Evolutionary conservation across 805 yeast genomes (phyloP), one percentile per base, ranked within the genome.

Genomic region (Candida pini): DNA sequence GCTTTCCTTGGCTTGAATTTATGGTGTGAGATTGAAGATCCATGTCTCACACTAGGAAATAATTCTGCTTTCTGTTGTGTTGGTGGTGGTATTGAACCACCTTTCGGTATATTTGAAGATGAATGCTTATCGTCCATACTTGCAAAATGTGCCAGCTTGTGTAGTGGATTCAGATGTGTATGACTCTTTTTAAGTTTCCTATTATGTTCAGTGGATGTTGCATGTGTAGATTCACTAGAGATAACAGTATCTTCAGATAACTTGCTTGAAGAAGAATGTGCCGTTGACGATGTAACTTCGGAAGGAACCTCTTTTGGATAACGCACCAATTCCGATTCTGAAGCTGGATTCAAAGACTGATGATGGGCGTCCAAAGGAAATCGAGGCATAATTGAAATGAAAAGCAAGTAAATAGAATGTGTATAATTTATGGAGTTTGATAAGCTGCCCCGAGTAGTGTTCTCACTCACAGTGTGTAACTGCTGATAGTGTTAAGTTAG

Each of bases 151-250:
- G 23, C 23, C 8, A 36, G 22, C 19, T 29, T 36, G 26, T 34
- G 32, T 10, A 40, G 23, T 4, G 40, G 44, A 18, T 31, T 33
- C 13, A 36, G 34, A 31, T 33, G 38, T 9, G 27, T 20, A 23
- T 32, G 33, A 5, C 34, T 9, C 13, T 28, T 32, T 21, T 33
- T 40, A 15, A 16, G 6, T 15, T 30, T 29, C 15, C 27, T 21
- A 10, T 30, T 32, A 8, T 7, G 18, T 4, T 22, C 25, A 5
- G 25, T 5, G 25, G 8, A 22, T 12, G 25, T 5, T 7, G 25
- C 10, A 22, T 12, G 25, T 4, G 25, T 5, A 12, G 25, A 13
- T 20, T 8, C 10, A 10, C 10, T 20, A 8, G 23, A 22, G 8
- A 12, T 22, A 13, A 5, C 8, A 20, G 25, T 5, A 22, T 22